phyloP scores from a whole-genome alignment of 495 filamentous ascomycete species.

The Hypoxylon fuscum region DNA sequence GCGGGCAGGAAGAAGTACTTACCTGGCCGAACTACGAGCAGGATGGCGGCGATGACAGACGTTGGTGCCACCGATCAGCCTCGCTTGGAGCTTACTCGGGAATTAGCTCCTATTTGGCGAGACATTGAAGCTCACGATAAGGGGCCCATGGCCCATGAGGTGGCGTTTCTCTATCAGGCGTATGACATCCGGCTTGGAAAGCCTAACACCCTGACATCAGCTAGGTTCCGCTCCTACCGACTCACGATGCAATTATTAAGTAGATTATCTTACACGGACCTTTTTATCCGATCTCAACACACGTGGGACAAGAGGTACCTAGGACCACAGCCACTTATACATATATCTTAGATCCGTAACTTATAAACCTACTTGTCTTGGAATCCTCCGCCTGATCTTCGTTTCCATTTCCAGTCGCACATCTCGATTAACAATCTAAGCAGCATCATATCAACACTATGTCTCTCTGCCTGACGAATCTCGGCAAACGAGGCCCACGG shows the following conservation, averaged over 20 bases:
- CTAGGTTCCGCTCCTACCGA: not conserved
- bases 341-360: too few species aligned
- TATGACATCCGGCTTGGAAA: conserved; percentile 15
- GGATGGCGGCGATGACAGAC: conserved; percentile 13
- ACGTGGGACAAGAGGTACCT: not conserved
- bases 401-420: not conserved
- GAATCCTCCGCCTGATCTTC: conserved; percentile 13
- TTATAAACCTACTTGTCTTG: conserved; percentile 7
- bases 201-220: conserved; percentile 27
- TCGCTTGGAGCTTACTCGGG: conserved; percentile 23
- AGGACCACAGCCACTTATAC: conserved; percentile 19
- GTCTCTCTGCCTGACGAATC: conserved; percentile 22
- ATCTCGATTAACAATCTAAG: not conserved
- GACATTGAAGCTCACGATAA: conserved; percentile 6
- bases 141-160: too few species aligned
- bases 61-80: conserved; percentile 8
- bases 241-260: conserved; percentile 9
- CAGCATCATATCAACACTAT: conserved; percentile 9
- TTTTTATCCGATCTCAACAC: conserved; percentile 11
- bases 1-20: not conserved
- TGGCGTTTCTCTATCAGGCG: conserved; percentile 11
- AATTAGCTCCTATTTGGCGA: conserved; percentile 17
- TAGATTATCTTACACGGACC: not conserved
- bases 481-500: conserved; percentile 10
- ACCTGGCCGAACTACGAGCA: not conserved